Percentiles rank a stretch among this genome's conserved stretches.
Conservation (phyloP, 2,329 filamentous ascomycete species). For the Cladophialophora bantiana region DNA sequence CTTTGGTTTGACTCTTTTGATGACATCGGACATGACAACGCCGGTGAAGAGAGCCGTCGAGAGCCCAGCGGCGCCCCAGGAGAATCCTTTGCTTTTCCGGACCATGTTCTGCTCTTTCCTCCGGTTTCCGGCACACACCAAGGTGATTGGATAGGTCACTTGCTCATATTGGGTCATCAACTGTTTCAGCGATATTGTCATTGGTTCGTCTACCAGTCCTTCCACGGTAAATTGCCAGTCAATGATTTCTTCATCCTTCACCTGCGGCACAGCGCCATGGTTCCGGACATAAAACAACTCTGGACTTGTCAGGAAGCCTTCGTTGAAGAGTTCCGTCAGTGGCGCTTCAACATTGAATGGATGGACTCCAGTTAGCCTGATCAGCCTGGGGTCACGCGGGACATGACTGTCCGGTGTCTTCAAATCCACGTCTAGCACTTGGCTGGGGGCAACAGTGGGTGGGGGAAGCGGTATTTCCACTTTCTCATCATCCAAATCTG, state of each 20-base stretch:
- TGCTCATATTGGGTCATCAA: conserved; percentile 78
- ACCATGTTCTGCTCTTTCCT: conserved; percentile 93
- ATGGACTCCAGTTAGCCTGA: conserved; percentile 85
- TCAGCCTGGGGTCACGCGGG: conserved; percentile 77
- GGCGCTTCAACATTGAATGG: conserved; percentile 92
- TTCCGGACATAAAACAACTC: conserved; percentile 93
- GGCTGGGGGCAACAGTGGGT: conserved; percentile 61
- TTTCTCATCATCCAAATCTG: conserved; percentile 30
- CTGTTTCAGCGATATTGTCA: conserved; percentile 74
- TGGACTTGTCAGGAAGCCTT: conserved; percentile 82
- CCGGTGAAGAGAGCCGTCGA: conserved; percentile 91
- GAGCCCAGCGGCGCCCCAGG: conserved; percentile 86
- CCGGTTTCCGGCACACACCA: conserved; percentile 90
- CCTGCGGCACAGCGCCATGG: conserved; percentile 81
- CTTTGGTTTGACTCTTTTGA: conserved; percentile 71
- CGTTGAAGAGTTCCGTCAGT: conserved; percentile 75
- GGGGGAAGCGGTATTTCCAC: conserved; percentile 72
- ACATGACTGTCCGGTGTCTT: conserved; percentile 86
- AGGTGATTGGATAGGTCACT: conserved; percentile 82
- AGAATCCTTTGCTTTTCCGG: conserved; percentile 90
- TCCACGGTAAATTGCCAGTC: conserved; percentile 85
- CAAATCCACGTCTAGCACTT: conserved; percentile 75
- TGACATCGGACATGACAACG: conserved; percentile 74
- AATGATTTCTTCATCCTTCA: conserved; percentile 73
- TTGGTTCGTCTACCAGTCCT: conserved; percentile 80